Evolutionary conservation across 257 asterid genomes (phyloP).

Genomic region (Linderniella brevidens): DNA sequence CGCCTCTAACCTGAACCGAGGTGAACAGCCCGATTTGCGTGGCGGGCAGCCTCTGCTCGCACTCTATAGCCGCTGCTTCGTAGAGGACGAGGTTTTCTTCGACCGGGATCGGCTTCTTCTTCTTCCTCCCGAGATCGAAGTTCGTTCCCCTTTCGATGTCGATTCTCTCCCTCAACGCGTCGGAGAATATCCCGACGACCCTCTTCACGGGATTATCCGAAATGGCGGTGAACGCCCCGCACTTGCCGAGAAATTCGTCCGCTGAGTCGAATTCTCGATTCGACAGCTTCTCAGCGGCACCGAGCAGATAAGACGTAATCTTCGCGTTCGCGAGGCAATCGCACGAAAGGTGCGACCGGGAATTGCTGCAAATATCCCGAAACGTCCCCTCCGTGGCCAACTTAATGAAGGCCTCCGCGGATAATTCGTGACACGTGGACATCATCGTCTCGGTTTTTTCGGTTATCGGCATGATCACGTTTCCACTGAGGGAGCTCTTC

Average conservation of each 20-base stretch:
- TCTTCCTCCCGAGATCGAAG: not conserved
- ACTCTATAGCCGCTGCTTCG: conserved; percentile 4
- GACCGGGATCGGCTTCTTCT: conserved; percentile 2
- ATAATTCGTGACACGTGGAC: too few species aligned
- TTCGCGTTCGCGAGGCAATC: not conserved
- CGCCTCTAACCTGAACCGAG: conserved; percentile 13
- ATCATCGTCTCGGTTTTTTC: too few species aligned
- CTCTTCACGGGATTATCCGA: conserved; percentile 15
- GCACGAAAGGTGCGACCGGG: too few species aligned
- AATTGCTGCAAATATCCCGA: too few species aligned
- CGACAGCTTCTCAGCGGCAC: conserved; percentile 14
- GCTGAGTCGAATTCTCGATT: conserved; percentile 17
- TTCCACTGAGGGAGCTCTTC: too few species aligned
- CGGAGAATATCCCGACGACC: conserved; percentile 12
- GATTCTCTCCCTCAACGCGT: conserved; percentile 24
- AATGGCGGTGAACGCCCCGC: conserved; percentile 9
- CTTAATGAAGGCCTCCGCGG: too few species aligned
- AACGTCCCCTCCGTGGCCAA: too few species aligned
- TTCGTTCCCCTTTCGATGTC: conserved; percentile 12
- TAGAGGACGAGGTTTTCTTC: conserved; percentile 9
- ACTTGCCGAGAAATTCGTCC: conserved; percentile 11
- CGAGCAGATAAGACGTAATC: conserved; percentile 1
- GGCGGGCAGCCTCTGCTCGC: conserved; percentile 13
- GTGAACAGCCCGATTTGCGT: conserved; percentile 13
- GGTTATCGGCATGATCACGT: too few species aligned